A percentile compares a stretch with the other conserved stretches of the same genome.
Conservation (phyloP, 805 yeast species). For the Saccharomyces jurei region DNA sequence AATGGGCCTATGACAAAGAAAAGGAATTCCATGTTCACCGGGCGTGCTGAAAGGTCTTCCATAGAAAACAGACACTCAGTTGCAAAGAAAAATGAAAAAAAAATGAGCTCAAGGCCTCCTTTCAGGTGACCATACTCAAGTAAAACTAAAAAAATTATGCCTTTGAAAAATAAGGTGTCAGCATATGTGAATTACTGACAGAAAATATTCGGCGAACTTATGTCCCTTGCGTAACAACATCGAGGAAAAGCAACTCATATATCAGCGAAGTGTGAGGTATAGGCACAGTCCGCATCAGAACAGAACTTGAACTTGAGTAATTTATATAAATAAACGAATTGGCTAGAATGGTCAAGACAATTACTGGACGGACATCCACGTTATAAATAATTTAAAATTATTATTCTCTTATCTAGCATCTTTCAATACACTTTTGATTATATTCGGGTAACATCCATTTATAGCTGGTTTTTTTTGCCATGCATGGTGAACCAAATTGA, state of each 20-base stretch:
- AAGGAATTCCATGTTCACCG: conserved; percentile 1
- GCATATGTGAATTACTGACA: not conserved
- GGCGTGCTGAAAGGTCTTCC: conserved; percentile 5
- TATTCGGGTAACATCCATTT: not conserved
- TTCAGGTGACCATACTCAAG: conserved; percentile 11
- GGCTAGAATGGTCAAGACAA: not conserved
- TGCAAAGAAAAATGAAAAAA: not conserved
- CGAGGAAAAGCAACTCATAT: not conserved
- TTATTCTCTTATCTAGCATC: not conserved
- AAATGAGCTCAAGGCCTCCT: conserved; percentile 17
- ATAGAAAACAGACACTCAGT: not conserved
- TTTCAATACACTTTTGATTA: not conserved
- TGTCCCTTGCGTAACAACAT: not conserved
- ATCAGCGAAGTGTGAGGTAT: no score
- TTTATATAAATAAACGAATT: no score
- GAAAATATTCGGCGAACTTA: not conserved
- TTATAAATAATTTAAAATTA: not conserved
- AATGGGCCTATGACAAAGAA: conserved; percentile 3
- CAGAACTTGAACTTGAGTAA: not conserved
- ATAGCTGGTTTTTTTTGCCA: not conserved
- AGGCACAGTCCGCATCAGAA: not conserved
- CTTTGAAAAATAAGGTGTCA: not conserved
- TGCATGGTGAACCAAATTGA: not conserved
- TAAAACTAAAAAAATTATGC: not conserved
- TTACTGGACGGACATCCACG: not conserved